Evolutionary conservation across 305 asterid genomes (phyloP).

Genomic region (Plantago coronopus): DNA sequence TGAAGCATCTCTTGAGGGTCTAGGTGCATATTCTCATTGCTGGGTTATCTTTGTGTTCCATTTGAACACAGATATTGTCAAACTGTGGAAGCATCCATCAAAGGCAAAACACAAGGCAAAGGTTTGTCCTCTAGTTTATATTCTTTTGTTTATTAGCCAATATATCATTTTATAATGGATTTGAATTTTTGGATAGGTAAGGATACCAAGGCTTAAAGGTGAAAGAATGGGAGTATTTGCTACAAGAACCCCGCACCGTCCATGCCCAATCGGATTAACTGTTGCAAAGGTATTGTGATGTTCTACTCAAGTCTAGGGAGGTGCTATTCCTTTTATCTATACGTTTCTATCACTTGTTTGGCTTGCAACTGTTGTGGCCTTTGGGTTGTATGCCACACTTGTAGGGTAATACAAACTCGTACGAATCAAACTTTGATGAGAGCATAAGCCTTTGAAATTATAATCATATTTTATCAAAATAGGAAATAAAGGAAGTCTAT

Average conservation of each 20-base stretch:
- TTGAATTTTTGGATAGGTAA: conserved; percentile 48
- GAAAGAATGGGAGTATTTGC: conserved; percentile 87
- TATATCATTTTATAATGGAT: conserved; percentile 1
- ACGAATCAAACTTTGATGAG: too few relatives aligned
- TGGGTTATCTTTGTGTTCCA: conserved; percentile 91
- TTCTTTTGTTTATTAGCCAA: conserved; percentile 6
- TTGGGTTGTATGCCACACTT: too few relatives aligned
- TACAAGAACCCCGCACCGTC: conserved; percentile 96
- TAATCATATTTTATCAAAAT: too few relatives aligned
- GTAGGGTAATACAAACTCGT: too few relatives aligned
- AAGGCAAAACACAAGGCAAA: conserved; percentile 80
- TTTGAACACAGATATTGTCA: conserved; percentile 80
- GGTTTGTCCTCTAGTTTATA: conserved; percentile 35
- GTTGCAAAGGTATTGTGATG: conserved; percentile 73
- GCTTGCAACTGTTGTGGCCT: too few relatives aligned
- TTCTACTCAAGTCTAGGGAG: conserved; percentile 3
- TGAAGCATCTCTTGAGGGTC: conserved; percentile 81
- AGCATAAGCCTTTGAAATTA: too few relatives aligned
- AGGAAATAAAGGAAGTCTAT: too few relatives aligned
- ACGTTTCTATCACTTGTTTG: not conserved
- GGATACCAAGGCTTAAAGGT: conserved; percentile 84
- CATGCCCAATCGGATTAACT: conserved; percentile 89
- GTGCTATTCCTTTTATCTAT: not conserved
- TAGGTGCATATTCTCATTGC: conserved; percentile 83
- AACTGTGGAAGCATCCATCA: conserved; percentile 85